Conservation (phyloP, 345 rosid genomes). For the Anacardium occidentale region DNA sequence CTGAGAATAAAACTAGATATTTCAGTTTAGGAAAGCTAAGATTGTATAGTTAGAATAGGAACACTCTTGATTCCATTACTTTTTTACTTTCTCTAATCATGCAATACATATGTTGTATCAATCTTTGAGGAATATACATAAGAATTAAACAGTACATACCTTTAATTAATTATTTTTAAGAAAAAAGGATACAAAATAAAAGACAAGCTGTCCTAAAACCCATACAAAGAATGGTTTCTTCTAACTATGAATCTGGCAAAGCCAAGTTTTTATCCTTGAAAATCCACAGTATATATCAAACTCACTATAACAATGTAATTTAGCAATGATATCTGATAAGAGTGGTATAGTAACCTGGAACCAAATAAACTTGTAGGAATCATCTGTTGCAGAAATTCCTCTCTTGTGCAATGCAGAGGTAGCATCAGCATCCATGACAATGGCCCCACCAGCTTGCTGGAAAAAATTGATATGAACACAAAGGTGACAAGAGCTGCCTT, state of each 20-base stretch:
- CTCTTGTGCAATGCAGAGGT: constrained; percentile 73
- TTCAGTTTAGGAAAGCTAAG: no score
- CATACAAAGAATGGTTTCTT: background rate
- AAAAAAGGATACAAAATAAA: no score
- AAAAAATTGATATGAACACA: constrained; percentile 20
- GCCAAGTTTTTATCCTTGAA: background rate
- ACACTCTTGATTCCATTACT: no score
- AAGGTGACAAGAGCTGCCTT: constrained; percentile 2
- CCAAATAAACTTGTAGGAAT: constrained; percentile 78
- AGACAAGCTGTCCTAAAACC: no score
- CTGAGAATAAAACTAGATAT: no score
- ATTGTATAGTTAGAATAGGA: no score
- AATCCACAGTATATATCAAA: background rate
- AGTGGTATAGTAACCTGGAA: constrained; percentile 43
- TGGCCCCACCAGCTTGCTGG: constrained; percentile 89
- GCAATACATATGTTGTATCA: no score
- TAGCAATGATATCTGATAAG: background rate
- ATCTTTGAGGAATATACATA: no score
- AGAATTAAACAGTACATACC: no score
- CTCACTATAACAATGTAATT: constrained; percentile 3
- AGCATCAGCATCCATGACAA: constrained; percentile 92
- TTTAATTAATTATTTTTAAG: no score
- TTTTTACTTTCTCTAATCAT: no score
- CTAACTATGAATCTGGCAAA: background rate
- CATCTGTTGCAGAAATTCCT: constrained; percentile 69